phyloP scores from a whole-genome alignment of 2,329 filamentous ascomycete species.

The Dryadomyces quercivorus region DNA sequence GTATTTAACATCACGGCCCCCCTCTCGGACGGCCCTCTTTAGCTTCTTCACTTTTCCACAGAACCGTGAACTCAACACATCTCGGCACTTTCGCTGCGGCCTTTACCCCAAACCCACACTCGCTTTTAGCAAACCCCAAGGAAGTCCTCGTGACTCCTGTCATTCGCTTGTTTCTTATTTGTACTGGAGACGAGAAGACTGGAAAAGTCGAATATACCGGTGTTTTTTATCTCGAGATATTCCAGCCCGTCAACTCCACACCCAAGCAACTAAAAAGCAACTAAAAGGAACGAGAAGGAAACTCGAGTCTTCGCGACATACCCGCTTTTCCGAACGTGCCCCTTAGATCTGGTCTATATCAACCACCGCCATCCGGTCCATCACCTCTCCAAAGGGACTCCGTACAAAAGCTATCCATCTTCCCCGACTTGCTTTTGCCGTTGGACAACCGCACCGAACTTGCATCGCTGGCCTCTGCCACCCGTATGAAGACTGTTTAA shows the following conservation, averaged over 20 bases:
- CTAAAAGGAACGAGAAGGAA: not conserved
- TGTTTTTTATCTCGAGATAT: not conserved
- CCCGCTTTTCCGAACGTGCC: not conserved
- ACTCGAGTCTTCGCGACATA: not conserved
- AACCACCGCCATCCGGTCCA: too few species aligned
- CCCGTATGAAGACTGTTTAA: not conserved
- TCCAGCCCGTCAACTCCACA: not conserved
- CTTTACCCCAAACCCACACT: slow-evolving; percentile 29
- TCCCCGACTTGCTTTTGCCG: too few species aligned
- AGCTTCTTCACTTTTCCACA: slow-evolving; percentile 8
- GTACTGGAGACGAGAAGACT: slow-evolving; percentile 15
- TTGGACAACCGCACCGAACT: not conserved
- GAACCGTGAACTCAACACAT: slow-evolving; percentile 6
- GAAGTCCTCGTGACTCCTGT: slow-evolving; percentile 67
- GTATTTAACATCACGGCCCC: slow-evolving; percentile 2
- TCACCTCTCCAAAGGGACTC: too few species aligned
- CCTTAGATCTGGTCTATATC: too few species aligned
- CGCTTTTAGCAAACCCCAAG: slow-evolving; percentile 37
- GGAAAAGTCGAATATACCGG: not conserved
- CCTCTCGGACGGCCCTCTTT: not conserved
- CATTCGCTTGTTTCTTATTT: slow-evolving; percentile 55
- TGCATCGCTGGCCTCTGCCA: not conserved
- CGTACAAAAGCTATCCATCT: too few species aligned
- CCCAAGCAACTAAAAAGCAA: not conserved
- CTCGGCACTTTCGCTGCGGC: slow-evolving; percentile 26